phyloP scores from a whole-genome alignment of 2,329 filamentous ascomycete species.

The Aspergillus novofumigatus region DNA sequence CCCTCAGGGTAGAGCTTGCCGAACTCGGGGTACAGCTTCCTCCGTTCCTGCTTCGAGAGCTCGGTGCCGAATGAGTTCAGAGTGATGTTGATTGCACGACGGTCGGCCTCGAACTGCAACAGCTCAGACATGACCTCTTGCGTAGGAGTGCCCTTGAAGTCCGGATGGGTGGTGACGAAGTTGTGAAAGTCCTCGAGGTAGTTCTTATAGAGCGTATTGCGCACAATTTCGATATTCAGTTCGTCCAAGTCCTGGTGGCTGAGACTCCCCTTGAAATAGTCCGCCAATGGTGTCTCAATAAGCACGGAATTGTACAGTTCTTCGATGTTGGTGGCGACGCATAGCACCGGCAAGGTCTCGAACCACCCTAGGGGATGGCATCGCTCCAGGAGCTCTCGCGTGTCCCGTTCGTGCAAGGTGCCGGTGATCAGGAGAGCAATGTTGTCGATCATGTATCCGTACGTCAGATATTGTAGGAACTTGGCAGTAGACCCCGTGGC shows the following conservation, averaged over 20 bases:
- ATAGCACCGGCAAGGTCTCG: conserved; percentile 96
- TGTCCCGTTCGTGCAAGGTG: conserved; percentile 95
- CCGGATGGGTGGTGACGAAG: conserved; percentile 85
- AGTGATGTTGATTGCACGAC: conserved; percentile 97
- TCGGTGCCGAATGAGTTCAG: conserved; percentile 98
- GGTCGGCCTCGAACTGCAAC: conserved; percentile 92
- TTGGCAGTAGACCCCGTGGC: conserved; percentile 84
- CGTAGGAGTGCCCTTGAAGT: conserved; percentile 83
- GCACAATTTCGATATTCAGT: conserved; percentile 97
- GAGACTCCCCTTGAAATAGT: conserved; percentile 95
- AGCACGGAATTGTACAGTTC: conserved; percentile 97
- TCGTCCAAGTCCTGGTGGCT: conserved; percentile 97
- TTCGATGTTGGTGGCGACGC: conserved; percentile 96
- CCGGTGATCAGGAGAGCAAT: conserved; percentile 96
- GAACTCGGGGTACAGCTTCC: conserved; percentile 92
- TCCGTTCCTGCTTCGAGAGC: conserved; percentile 85
- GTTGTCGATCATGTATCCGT: conserved; percentile 99
- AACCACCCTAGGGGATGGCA: conserved; percentile 98
- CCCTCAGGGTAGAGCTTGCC: conserved; percentile 91
- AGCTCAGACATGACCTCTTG: conserved; percentile 94
- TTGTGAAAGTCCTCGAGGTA: conserved; percentile 96
- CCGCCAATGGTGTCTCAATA: conserved; percentile 91
- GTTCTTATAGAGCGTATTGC: conserved; percentile 99
- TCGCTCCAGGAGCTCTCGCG: conserved; percentile 86
- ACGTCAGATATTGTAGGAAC: conserved; percentile 98